Percentiles rank a stretch among this genome's conserved stretches.
These are phyloP conservation scores for Colletotrichum graminicola DNA, from an alignment of 2,329 filamentous ascomycete genomes.

Conservation along the genomic window DNA sequence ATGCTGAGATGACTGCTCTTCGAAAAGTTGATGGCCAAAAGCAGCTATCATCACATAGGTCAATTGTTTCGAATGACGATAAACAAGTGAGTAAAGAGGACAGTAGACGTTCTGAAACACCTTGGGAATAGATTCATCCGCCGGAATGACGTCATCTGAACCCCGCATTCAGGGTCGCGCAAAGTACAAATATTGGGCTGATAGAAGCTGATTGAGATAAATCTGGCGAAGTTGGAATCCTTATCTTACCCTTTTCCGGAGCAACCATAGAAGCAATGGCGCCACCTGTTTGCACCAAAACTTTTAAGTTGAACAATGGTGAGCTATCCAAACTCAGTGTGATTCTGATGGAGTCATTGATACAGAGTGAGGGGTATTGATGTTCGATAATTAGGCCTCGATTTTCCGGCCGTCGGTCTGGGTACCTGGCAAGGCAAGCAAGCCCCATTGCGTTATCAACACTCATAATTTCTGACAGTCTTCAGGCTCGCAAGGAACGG, in stretches of 20 bases:
- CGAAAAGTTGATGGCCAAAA: not conserved
- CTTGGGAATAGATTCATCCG: not conserved
- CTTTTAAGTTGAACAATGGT: slow-evolving; percentile 43
- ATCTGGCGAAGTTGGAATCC: too few species aligned
- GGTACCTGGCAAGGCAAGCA: slow-evolving; percentile 47
- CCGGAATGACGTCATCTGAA: not conserved
- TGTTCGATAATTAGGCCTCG: slow-evolving; percentile 11
- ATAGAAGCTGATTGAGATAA: not conserved
- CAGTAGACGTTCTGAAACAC: too few species aligned
- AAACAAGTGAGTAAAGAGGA: too few species aligned
- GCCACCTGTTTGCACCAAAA: slow-evolving; percentile 41
- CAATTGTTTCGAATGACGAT: not conserved
- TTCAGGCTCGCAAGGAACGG: slow-evolving; percentile 36
- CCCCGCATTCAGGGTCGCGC: slow-evolving; percentile 11
- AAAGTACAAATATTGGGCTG: not conserved
- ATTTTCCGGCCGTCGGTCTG: slow-evolving; percentile 45
- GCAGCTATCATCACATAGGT: not conserved
- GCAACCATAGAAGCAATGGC: slow-evolving; percentile 6
- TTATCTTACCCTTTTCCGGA: not conserved
- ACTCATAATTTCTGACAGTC: not conserved
- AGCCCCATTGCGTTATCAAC: too few species aligned
- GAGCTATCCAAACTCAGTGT: not conserved
- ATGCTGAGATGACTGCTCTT: not conserved
- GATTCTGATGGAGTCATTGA: not conserved
- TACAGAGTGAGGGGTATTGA: not conserved